These are phyloP conservation scores for Sungouiella thailandica DNA, from an alignment of 805 yeast species.

Conservation along the genomic window DNA sequence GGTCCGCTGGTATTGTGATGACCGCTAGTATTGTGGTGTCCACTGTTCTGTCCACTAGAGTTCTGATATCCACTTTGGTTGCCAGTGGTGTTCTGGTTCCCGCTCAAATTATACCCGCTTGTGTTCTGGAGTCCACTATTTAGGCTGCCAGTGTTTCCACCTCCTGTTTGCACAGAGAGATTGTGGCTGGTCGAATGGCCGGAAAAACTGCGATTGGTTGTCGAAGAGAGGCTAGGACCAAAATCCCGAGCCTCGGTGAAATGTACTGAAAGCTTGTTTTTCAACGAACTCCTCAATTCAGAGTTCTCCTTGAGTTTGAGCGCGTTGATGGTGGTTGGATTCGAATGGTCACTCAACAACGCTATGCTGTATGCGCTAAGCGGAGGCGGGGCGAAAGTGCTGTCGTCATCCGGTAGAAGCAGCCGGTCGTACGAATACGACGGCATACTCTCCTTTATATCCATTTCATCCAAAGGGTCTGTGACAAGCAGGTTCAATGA, in stretches of 20 bases:
- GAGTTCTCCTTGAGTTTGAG: slow-evolving; percentile 25
- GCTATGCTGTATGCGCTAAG: slow-evolving; percentile 56
- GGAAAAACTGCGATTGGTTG: too few species aligned
- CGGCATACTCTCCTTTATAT: slow-evolving; percentile 6
- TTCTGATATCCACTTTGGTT: slow-evolving; percentile 1
- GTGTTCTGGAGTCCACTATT: slow-evolving; percentile 1
- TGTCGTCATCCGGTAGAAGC: slow-evolving; percentile 37
- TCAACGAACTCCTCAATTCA: slow-evolving; percentile 14
- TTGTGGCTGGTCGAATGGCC: not conserved
- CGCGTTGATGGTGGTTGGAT: slow-evolving; percentile 27
- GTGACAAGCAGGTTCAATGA: not conserved
- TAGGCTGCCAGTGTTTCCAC: too few species aligned
- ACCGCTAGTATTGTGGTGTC: slow-evolving; percentile 4
- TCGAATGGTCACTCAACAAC: slow-evolving; percentile 32
- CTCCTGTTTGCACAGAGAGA: not conserved
- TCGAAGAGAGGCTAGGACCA: too few species aligned
- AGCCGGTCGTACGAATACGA: not conserved
- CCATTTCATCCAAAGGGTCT: slow-evolving; percentile 8
- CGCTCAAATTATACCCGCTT: slow-evolving; percentile 1
- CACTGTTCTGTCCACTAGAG: not conserved
- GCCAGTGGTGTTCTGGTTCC: not conserved
- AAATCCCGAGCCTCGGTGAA: slow-evolving; percentile 18
- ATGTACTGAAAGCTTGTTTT: slow-evolving; percentile 31
- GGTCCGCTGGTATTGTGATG: slow-evolving; percentile 5
- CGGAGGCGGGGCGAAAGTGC: slow-evolving; percentile 54